phyloP scores from a whole-genome alignment of 2,329 filamentous ascomycete genomes.

The Thielaviopsis euricoi region DNA sequence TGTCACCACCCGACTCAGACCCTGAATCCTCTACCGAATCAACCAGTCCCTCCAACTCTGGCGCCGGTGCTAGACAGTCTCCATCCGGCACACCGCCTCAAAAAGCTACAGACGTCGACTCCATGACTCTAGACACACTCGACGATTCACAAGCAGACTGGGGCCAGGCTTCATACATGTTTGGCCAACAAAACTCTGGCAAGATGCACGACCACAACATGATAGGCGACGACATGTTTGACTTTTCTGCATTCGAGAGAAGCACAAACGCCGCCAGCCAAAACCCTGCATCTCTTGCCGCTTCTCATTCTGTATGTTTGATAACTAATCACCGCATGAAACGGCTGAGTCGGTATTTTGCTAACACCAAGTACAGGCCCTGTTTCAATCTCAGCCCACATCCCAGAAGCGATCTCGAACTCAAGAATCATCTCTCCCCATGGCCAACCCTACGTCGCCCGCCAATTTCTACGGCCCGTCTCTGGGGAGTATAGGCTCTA shows the following conservation, averaged over 20 bases:
- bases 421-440: constrained; percentile 2
- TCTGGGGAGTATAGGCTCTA: constrained; percentile 2
- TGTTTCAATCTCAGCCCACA: constrained; percentile 6
- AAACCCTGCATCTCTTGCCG: not conserved
- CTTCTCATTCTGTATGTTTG: constrained; percentile 8
- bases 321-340: not conserved
- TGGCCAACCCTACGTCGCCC: constrained; percentile 2
- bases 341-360: not conserved
- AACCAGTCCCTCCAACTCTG: constrained; percentile 9
- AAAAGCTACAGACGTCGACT: constrained; percentile 1
- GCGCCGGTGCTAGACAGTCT: constrained; percentile 7
- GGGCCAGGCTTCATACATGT: constrained; percentile 6
- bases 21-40: constrained; percentile 11
- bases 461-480: constrained; percentile 4
- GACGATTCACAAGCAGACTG: constrained; percentile 6
- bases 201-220: constrained; percentile 8
- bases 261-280: not conserved
- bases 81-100: constrained; percentile 10
- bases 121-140: constrained; percentile 7
- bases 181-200: constrained; percentile 5
- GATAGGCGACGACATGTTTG: constrained; percentile 10
- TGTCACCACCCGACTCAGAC: constrained; percentile 11
- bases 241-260: constrained; percentile 10
- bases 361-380: constrained; percentile 2
- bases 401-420: constrained; percentile 10